These are phyloP conservation scores for Pseudohalonectria lignicola DNA, from an alignment of 2,329 filamentous ascomycete genomes.

Conservation along the genomic window DNA sequence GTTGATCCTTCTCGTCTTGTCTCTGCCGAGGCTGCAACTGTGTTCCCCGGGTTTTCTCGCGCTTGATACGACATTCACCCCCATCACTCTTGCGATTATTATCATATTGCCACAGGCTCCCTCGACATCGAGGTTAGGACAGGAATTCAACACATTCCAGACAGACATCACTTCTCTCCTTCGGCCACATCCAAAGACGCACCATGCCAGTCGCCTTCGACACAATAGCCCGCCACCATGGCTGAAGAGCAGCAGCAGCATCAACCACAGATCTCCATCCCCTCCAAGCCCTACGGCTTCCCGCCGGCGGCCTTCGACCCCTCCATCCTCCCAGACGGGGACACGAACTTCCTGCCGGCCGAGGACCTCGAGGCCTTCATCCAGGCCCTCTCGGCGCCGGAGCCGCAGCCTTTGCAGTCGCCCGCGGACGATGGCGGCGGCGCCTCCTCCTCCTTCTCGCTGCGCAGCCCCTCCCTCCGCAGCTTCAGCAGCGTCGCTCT, in stretches of 20 bases:
- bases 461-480: slow-evolving; percentile 22
- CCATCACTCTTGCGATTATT: too few species aligned
- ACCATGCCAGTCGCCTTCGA: neutral
- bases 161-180: too few species aligned
- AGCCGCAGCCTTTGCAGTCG: slow-evolving; percentile 52
- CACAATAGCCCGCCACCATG: slow-evolving; percentile 4
- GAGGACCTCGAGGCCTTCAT: slow-evolving; percentile 71
- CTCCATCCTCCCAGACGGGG: slow-evolving; percentile 63
- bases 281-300: slow-evolving; percentile 41
- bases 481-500: slow-evolving; percentile 28
- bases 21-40: too few species aligned
- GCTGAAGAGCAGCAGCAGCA: slow-evolving; percentile 5
- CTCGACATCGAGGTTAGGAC: too few species aligned
- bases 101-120: too few species aligned
- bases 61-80: too few species aligned
- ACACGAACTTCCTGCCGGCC: slow-evolving; percentile 64
- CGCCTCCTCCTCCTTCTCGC: too few species aligned
- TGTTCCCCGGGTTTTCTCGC: too few species aligned
- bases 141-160: too few species aligned
- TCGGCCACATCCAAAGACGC: too few species aligned
- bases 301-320: slow-evolving; percentile 55
- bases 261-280: slow-evolving; percentile 12
- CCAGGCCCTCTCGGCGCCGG: slow-evolving; percentile 70
- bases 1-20: too few species aligned
- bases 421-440: slow-evolving; percentile 40